Evolutionary conservation across 1,284 basidiomycete genomes (phyloP).

Genomic region (Mixia osmundae): DNA sequence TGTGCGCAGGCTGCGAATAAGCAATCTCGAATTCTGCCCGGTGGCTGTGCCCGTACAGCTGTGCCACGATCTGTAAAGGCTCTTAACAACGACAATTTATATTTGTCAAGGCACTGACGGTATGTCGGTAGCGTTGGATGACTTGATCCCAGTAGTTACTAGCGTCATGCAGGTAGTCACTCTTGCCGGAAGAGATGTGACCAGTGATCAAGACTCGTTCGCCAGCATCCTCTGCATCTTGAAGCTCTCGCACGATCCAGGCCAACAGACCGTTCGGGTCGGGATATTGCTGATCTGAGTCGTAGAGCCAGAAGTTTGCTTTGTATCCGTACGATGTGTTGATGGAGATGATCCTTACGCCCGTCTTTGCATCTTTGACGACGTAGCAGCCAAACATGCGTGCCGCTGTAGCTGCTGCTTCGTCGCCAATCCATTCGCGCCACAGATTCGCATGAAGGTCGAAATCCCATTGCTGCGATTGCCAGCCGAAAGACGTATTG

Average conservation of each 20-base stretch:
- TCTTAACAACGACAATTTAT: neutral
- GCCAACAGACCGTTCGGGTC: slow-evolving; percentile 27
- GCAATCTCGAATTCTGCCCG: slow-evolving; percentile 34
- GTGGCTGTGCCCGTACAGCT: slow-evolving; percentile 31
- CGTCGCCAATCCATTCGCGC: slow-evolving; percentile 15
- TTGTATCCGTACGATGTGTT: slow-evolving; percentile 35
- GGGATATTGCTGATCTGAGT: slow-evolving; percentile 22
- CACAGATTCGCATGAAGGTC: slow-evolving; percentile 13
- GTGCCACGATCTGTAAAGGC: slow-evolving; percentile 26
- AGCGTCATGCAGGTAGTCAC: slow-evolving; percentile 24
- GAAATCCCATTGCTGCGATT: slow-evolving; percentile 14
- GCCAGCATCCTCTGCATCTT: slow-evolving; percentile 32
- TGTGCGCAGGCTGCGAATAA: slow-evolving; percentile 30
- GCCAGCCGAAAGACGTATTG: slow-evolving; percentile 4
- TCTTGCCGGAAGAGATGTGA: slow-evolving; percentile 27
- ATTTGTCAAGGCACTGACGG: slow-evolving; percentile 11
- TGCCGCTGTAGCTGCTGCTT: slow-evolving; percentile 5
- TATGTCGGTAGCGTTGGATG: slow-evolving; percentile 33
- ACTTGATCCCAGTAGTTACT: slow-evolving; percentile 28
- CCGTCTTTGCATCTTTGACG: slow-evolving; percentile 11
- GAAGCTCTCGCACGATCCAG: slow-evolving; percentile 30
- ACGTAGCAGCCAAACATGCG: slow-evolving; percentile 13
- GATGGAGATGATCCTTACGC: slow-evolving; percentile 27
- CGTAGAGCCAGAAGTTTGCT: slow-evolving; percentile 31
- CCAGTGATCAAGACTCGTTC: slow-evolving; percentile 33